These are phyloP conservation scores for Sporothrix schenckii DNA, from an alignment of 2,329 filamentous ascomycete species.

Conservation along the genomic window DNA sequence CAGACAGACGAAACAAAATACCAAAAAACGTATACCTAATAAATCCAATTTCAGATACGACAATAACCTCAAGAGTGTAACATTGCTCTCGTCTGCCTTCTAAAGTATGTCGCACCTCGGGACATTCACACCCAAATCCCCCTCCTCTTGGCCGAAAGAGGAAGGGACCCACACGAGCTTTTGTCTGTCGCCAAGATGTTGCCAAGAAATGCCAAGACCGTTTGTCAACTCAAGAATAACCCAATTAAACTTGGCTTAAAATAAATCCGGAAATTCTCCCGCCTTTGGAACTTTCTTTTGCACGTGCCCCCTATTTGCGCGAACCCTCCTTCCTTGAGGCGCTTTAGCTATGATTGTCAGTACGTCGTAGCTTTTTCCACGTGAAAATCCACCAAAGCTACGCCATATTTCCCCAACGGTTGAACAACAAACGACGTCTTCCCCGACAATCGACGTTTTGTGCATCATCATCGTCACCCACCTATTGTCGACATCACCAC, in stretches of 20 bases:
- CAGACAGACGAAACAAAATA: neutral
- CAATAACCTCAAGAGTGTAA: neutral
- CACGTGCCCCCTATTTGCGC: neutral
- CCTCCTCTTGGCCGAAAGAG: neutral
- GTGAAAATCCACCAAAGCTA: conserved; percentile 15
- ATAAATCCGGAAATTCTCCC: neutral
- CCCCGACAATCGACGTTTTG: neutral
- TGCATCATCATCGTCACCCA: neutral
- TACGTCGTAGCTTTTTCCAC: conserved; percentile 10
- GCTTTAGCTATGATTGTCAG: neutral
- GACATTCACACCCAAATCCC: neutral
- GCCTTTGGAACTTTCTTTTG: neutral
- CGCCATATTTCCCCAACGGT: neutral
- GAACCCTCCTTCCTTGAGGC: conserved; percentile 5
- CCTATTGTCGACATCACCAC: neutral
- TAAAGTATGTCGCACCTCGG: neutral
- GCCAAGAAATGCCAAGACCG: neutral
- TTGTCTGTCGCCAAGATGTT: neutral
- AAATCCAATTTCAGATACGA: neutral
- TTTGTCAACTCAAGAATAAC: neutral
- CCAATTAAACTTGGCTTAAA: conserved; percentile 6
- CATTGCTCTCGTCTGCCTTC: neutral
- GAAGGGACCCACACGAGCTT: conserved; percentile 32
- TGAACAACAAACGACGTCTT: neutral
- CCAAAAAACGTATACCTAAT: neutral